Base-by-base conservation (phyloP, 129 eudicot genomes). In the Artemisia annua region DNA sequence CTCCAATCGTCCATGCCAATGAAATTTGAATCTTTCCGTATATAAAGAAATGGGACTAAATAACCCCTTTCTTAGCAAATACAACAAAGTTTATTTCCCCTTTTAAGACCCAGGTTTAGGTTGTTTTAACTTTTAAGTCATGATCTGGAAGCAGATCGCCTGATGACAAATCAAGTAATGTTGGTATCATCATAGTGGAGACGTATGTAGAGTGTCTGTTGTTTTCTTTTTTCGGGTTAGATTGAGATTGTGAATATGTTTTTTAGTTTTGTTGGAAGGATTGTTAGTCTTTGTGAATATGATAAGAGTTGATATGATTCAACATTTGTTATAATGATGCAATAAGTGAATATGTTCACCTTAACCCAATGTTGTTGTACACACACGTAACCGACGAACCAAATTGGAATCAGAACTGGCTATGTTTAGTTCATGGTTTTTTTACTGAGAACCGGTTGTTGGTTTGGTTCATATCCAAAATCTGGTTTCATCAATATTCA, bases 1-100 rank as follows among this genome's bases (percentile, higher is more conserved):
- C 90, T 90, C 2, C 86, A 77, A 35, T 52, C 95, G 48, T 78
- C 88, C 17, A 60, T 87, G 82, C 85, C 46, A 39, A 39, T 39
- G 46, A 66, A 54, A 66, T 32, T 72, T 60, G 16, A 44, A 57
- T 46, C 18, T 24, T 60, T 26, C 11, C 7, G 18, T 46, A 61
- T 1, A 48, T 43, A 26, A 26, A 59, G 2, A 17, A 48, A 19
- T 13, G 48, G 6, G 9, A 48, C 30, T 48, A 2, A 7, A 39
- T 39, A 7, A 39, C 9, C 9, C 46, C 46, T 39, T 39, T 39
- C 46, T 7, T 39, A 39, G 46, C 46, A 39, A 1, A 39, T 39
- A 39, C 46, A 39, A 8, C 46, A 39, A 39, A 39, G 10, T 72
- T 26, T 71, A 44, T 16, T n/a, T 3, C 17, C 50, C n/a, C 39